Evolutionary conservation across 306 rosid genomes (phyloP), one percentile per base, ranked within the genome.

Genomic region (Quercus dentata): DNA sequence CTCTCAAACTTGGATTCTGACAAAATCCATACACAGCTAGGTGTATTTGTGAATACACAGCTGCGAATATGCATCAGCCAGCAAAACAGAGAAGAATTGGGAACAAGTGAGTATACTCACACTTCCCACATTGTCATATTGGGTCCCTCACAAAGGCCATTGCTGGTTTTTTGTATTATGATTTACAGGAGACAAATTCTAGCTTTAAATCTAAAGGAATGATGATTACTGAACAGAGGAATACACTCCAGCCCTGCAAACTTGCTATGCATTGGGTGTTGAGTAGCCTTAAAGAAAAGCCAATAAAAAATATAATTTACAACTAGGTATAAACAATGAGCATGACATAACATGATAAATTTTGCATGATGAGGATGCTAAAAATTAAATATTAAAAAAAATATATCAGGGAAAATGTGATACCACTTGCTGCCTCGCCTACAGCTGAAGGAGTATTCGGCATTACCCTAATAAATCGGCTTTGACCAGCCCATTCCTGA

Each of bases 391-490:
- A 30, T 28, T 64, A 30, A 14, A 64, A 28, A 59, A 10, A 58
- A 20, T 38, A 38, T 13, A 25, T 75, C 49, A 67, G 72, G 75
- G 77, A 21, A 18, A 52, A 73, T 70, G 69, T 67, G 19, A 78
- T 89, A 94, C 98, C 97, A 79, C 94, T 83, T 38, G 97, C 94
- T 55, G 97, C 97, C 84, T 89, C 83, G 20, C 94, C 91, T 52
- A 94, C 94, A 51, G 94, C 85, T 56, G 97, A 86, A 21, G 98
- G 88, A 52, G 98, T 92, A 72, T 83, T 89, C 54, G 94, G 97
- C 91, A 94, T 89, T 56, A 94, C 97, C 83, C 97, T 87, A 51
- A 92, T 81, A 86, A 94, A 89, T 75, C 94, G 88, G 71, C 81
- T 41, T 41, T 83, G 79, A 55, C 92, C 93, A 1, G 97, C 97